Percentiles rank a stretch among this genome's conserved stretches.
Conservation (phyloP, 768 basidiomycete species). For the Pholiota microspora region DNA sequence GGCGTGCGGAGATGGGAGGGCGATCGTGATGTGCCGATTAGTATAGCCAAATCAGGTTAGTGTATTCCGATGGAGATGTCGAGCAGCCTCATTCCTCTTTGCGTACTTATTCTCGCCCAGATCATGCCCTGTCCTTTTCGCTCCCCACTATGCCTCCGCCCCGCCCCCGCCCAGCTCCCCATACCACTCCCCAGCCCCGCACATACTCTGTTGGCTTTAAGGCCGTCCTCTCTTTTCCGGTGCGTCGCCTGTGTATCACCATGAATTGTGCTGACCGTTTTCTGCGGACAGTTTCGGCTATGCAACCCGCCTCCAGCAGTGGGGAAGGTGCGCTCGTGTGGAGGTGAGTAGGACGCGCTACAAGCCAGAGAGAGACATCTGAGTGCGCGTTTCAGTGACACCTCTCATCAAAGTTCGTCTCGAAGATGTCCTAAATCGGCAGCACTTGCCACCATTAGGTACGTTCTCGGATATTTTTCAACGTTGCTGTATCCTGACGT, state of each 20-base stretch:
- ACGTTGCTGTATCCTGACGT: neutral
- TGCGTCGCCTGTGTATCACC: constrained; percentile 1
- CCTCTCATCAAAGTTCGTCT: constrained; percentile 66
- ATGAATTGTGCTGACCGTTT: neutral
- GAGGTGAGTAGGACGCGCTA: too few relatives aligned
- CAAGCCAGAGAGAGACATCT: too few relatives aligned
- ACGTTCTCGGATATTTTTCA: constrained; percentile 9
- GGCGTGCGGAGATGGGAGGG: neutral
- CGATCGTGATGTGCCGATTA: neutral
- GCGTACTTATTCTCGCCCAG: neutral
- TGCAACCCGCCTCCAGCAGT: constrained; percentile 70
- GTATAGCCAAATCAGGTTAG: constrained; percentile 5
- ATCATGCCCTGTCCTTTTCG: neutral
- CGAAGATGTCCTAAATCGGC: constrained; percentile 73
- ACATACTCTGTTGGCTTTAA: constrained; percentile 20
- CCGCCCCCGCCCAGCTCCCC: neutral
- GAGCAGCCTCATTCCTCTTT: constrained; percentile 1
- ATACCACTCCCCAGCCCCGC: constrained; percentile 14
- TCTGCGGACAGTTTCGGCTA: constrained; percentile 42
- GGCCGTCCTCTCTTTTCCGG: constrained; percentile 21
- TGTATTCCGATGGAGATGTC: neutral
- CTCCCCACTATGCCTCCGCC: neutral
- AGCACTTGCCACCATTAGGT: constrained; percentile 79
- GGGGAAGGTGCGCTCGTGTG: constrained; percentile 66
- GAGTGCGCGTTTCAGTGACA: constrained; percentile 43